Evolutionary conservation across 768 basidiomycete species (phyloP).

Genomic region (Clathrus columnatus): DNA sequence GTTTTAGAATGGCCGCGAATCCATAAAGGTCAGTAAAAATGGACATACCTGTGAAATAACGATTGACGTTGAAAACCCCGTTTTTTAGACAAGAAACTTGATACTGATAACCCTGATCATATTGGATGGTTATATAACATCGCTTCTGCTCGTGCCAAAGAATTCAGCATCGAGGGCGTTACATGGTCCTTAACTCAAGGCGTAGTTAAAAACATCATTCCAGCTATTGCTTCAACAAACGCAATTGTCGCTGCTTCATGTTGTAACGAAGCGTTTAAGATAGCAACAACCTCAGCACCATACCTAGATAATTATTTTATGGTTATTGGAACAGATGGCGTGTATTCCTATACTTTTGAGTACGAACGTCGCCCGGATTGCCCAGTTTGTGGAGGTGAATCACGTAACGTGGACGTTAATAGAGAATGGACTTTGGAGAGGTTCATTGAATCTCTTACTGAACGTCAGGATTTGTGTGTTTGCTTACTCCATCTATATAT

Average conservation of each 20-base stretch:
- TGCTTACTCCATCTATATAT: not conserved
- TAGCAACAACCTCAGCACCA: slow-evolving; percentile 90
- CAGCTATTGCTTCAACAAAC: slow-evolving; percentile 97
- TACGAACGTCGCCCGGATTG: slow-evolving; percentile 89
- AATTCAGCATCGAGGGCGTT: slow-evolving; percentile 97
- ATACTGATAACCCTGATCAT: slow-evolving; percentile 95
- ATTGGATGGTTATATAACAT: slow-evolving; percentile 86
- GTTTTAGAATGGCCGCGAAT: slow-evolving; percentile 98
- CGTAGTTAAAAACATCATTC: slow-evolving; percentile 99
- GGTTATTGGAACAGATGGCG: slow-evolving; percentile 92
- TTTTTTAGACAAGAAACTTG: slow-evolving; percentile 79
- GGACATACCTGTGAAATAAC: no score
- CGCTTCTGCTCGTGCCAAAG: slow-evolving; percentile 75
- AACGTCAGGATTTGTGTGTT: slow-evolving; percentile 84
- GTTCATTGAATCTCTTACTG: slow-evolving; percentile 79
- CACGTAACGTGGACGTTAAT: slow-evolving; percentile 62
- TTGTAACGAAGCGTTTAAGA: slow-evolving; percentile 99
- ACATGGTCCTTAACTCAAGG: slow-evolving; percentile 98
- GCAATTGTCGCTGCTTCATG: slow-evolving; percentile 97
- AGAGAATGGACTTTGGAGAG: slow-evolving; percentile 73
- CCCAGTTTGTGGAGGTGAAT: slow-evolving; percentile 93
- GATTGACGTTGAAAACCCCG: not conserved
- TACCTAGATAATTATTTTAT: slow-evolving; percentile 97
- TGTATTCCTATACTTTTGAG: slow-evolving; percentile 97
- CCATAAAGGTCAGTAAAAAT: slow-evolving; percentile 55